Base-by-base conservation (phyloP, 179 eudicot species). In the Amaranthus tricolor region DNA sequence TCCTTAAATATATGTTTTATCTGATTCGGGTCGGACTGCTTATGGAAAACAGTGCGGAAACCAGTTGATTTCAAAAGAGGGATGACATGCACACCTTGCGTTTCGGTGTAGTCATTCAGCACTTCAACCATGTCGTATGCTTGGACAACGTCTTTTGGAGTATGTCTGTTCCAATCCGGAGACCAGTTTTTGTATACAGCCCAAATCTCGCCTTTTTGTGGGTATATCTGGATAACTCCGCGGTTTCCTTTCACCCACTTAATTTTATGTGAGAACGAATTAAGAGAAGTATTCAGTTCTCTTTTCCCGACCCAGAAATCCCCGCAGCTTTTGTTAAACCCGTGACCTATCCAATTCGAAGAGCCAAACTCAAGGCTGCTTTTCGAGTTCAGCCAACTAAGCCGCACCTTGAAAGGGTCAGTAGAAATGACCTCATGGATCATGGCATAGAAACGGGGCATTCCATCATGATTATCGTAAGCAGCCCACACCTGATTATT, bases 51-150 rank as follows among this genome's bases (percentile, higher is more conserved):
- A 13, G 84, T 68, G 43, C 66, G 73, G 44, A 84, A 84, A 57
- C 80, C 78, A 54, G 78, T 54, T 51, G 78, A 84, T 77, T 84
- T 84, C 12, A 67, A 16, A 44, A 84, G 79, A 51, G 80, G 71
- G 55, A 82, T 78, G 24, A 78, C 84, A 21, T 47, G n/a, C 58
- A 84, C 80, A 14, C 86, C 86, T 6, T 58, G 62, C 12, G 86
- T 89, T 55, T 88, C 93, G 7, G 81, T 80, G 62, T 91, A 93
- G 79, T 89, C 89, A 44, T 79, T 83, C 45, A 93, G 83, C 79
- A 93, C 90, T 83, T 93, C 98, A 51, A 93, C 98, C 97, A 93
- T 89, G 73, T 91, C 93, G 71, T 93, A 93, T 71, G 78, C 85
- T 77, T 86, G 96, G 78, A 83, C 86, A 68, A 85, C 83, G 43